Base-by-base conservation (phyloP, 1,139 yeast genomes). In the Zygosaccharomyces sapae region DNA sequence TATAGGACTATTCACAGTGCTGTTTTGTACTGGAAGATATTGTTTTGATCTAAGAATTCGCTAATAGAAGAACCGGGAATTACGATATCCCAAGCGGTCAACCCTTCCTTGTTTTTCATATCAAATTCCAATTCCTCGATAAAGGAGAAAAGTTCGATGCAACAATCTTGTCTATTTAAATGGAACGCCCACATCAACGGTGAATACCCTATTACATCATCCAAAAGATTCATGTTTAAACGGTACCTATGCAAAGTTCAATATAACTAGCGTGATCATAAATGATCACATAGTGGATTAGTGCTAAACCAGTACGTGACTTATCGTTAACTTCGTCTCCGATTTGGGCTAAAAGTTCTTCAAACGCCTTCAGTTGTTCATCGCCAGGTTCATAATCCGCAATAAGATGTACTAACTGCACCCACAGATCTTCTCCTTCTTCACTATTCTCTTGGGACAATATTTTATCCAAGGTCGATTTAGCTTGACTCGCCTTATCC, bases 131-230 rank as follows among this genome's bases (percentile, higher is more conserved):
- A 65, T 67, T 71, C 66, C 63, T 73, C 75, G 18, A 69, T 70
- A 38, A 62, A 66, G 3, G 68, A 65, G 24, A 74, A 55, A 45
- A 74, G 55, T 43, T 68, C 66, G 5, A 67, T 67, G 6, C 68
- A 65, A 16, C 73, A 59, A 2, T 63, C 62, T 44, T 59, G 56
- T 37, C 69, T 61, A 30, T 69, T 67, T 42, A 73, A 55, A 46
- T 67, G 64, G 2, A 75, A 70, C 5, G 76, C 73, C 78, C 78
- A 74, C 76, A 72, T 74, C n/a, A 72, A 50, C 4, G 78, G 77
- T 0, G 77, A 69, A 63, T 72, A 72, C 39, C 72, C 71, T 8
- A 70, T 55, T 34, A 71, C 36, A 2, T 58, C 59, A 48, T 74
- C 79, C 2, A 63, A 58, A 35, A 62, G 56, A 48, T 73, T 70